These are phyloP conservation scores for Talaromyces nanjingensis DNA, from an alignment of 495 filamentous ascomycete species.

Conservation along the genomic window DNA sequence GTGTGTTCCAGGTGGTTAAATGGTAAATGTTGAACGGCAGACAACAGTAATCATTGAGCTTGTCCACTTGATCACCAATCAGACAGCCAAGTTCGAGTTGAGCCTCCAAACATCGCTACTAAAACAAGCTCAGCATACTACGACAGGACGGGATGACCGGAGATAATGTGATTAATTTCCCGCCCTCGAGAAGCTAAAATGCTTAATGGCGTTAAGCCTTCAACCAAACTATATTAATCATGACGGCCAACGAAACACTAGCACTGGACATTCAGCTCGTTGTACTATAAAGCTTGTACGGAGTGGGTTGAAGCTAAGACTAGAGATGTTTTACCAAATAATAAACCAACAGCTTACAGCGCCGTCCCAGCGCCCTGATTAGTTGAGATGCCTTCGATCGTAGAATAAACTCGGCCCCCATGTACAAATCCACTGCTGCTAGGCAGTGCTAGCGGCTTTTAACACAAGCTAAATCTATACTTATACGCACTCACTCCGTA, in stretches of 20 bases:
- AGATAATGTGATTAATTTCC: too few relatives aligned
- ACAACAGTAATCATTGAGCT: not conserved
- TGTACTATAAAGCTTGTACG: not conserved
- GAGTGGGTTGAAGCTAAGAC: not conserved
- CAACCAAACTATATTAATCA: not conserved
- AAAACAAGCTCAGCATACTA: too few relatives aligned
- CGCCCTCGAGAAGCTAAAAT: too few relatives aligned
- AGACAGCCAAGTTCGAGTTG: not conserved
- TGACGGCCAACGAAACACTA: not conserved
- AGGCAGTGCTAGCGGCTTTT: too few relatives aligned
- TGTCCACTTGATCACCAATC: not conserved
- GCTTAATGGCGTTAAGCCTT: too few relatives aligned
- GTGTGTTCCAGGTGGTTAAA: not conserved
- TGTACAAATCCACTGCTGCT: too few relatives aligned
- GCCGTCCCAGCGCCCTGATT: not conserved
- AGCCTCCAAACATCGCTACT: too few relatives aligned
- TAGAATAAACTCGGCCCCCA: not conserved
- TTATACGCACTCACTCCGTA: too few relatives aligned
- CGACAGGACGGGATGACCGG: too few relatives aligned
- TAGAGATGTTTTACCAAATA: not conserved
- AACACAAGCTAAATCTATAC: too few relatives aligned
- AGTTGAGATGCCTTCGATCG: not conserved
- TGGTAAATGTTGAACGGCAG: not conserved
- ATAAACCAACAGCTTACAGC: not conserved
- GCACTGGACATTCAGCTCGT: not conserved